phyloP scores from a whole-genome alignment of 768 basidiomycete genomes.

The Hypsizygus marmoreus region DNA sequence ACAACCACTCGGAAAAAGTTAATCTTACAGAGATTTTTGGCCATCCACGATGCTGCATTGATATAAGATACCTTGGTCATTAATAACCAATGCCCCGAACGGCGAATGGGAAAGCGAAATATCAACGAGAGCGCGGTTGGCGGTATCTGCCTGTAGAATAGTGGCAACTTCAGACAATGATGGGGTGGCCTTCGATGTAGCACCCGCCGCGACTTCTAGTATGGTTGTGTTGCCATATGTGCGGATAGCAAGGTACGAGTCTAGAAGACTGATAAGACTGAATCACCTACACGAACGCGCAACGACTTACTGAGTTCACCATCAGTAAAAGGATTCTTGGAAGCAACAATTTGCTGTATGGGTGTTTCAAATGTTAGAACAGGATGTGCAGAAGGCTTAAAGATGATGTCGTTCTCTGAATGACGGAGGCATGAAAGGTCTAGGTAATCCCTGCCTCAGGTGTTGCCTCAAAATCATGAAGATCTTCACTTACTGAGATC shows the following conservation, averaged over 20 bases:
- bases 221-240: slow-evolving; percentile 48
- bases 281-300: neutral
- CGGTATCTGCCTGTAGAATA: slow-evolving; percentile 42
- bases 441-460: neutral
- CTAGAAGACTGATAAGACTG: slow-evolving; percentile 17
- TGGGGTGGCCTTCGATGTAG: slow-evolving; percentile 12
- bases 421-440: slow-evolving; percentile 30
- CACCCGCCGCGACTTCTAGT: slow-evolving; percentile 28
- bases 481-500: slow-evolving; percentile 57
- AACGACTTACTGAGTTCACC: slow-evolving; percentile 9
- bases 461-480: neutral
- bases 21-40: slow-evolving; percentile 41
- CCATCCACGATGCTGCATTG: slow-evolving; percentile 40
- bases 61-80: slow-evolving; percentile 55
- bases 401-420: slow-evolving; percentile 25
- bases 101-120: slow-evolving; percentile 38
- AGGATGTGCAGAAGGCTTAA: slow-evolving; percentile 44
- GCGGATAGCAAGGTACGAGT: slow-evolving; percentile 41
- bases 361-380: slow-evolving; percentile 61
- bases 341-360: slow-evolving; percentile 61
- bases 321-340: slow-evolving; percentile 14
- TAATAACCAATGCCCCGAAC: slow-evolving; percentile 44
- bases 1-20: neutral
- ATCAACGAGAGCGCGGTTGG: slow-evolving; percentile 47
- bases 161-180: slow-evolving; percentile 34